phyloP scores from a whole-genome alignment of 148 eudicot species.

The Fagopyrum tataricum region DNA sequence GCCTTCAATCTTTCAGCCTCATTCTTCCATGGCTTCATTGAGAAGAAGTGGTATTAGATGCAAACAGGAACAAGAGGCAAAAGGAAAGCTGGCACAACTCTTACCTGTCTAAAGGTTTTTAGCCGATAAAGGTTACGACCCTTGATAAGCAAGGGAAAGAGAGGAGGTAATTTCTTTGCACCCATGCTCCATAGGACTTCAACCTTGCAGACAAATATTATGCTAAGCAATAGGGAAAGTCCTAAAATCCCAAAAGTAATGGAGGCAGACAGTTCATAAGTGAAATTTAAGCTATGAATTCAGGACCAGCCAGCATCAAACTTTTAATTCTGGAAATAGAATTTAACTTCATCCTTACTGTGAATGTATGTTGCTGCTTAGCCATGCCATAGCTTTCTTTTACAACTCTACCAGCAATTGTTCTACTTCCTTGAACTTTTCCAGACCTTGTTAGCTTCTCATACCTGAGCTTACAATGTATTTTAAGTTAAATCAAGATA shows the following conservation, averaged over 20 bases:
- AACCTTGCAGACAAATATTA: constrained; percentile 31
- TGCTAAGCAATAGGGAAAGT: too few relatives aligned
- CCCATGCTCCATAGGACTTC: constrained; percentile 92
- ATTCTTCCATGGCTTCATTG: constrained; percentile 60
- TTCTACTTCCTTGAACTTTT: constrained; percentile 48
- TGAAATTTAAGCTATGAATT: not conserved
- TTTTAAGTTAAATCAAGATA: not conserved
- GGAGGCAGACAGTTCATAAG: not conserved
- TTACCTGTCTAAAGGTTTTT: constrained; percentile 76
- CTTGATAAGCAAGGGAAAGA: constrained; percentile 70
- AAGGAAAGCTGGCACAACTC: constrained; percentile 8
- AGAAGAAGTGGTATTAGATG: not conserved
- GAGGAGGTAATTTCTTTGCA: constrained; percentile 46
- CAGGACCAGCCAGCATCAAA: not conserved
- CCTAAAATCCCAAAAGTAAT: not conserved
- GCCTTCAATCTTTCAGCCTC: constrained; percentile 59
- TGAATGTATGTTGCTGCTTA: constrained; percentile 90
- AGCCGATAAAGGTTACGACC: constrained; percentile 79
- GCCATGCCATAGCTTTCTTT: constrained; percentile 92
- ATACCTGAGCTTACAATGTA: constrained; percentile 31
- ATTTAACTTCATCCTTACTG: constrained; percentile 35
- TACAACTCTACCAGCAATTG: constrained; percentile 69
- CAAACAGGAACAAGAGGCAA: not conserved
- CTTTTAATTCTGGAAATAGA: not conserved
- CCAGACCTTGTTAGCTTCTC: constrained; percentile 49